phyloP scores from a whole-genome alignment of 495 filamentous ascomycete species.

The Penicillium samsonianum region DNA sequence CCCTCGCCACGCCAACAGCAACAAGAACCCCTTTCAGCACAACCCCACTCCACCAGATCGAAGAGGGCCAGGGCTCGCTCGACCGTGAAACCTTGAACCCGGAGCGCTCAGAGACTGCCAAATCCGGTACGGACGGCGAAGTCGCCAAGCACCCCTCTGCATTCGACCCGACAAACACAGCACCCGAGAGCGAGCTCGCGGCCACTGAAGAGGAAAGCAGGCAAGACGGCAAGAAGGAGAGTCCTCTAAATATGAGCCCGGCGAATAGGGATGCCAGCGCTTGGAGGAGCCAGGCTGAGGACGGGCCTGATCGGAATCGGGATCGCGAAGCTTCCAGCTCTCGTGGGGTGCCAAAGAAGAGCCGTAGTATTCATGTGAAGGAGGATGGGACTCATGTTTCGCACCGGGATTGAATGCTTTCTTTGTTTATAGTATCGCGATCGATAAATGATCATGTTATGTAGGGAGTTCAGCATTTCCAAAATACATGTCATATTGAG shows the following conservation, averaged over 20 bases:
- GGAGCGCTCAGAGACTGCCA: conserved; percentile 55
- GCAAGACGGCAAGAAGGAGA: conserved; percentile 31
- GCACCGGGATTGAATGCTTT: conserved; percentile 11
- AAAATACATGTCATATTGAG: conserved; percentile 4
- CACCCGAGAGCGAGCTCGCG: conserved; percentile 55
- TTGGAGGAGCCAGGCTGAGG: conserved; percentile 47
- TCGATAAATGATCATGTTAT: neutral
- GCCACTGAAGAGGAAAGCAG: conserved; percentile 38
- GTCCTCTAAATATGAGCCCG: conserved; percentile 60
- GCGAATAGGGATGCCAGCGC: conserved; percentile 61
- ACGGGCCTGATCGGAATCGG: conserved; percentile 46
- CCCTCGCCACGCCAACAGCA: conserved; percentile 5
- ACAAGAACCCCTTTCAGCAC: conserved; percentile 16
- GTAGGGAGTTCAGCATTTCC: neutral
- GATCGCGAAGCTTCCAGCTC: conserved; percentile 46
- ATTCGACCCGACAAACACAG: conserved; percentile 60
- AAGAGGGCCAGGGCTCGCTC: conserved; percentile 41
- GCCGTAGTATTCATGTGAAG: conserved; percentile 35
- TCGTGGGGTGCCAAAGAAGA: conserved; percentile 50
- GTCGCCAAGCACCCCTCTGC: conserved; percentile 52
- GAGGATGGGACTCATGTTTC: conserved; percentile 36
- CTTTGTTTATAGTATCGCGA: neutral
- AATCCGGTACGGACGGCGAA: conserved; percentile 59
- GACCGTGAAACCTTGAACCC: conserved; percentile 59
- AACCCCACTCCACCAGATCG: conserved; percentile 21